phyloP scores from a whole-genome alignment of 1,139 yeast genomes.

The Protomyces inundatus region DNA sequence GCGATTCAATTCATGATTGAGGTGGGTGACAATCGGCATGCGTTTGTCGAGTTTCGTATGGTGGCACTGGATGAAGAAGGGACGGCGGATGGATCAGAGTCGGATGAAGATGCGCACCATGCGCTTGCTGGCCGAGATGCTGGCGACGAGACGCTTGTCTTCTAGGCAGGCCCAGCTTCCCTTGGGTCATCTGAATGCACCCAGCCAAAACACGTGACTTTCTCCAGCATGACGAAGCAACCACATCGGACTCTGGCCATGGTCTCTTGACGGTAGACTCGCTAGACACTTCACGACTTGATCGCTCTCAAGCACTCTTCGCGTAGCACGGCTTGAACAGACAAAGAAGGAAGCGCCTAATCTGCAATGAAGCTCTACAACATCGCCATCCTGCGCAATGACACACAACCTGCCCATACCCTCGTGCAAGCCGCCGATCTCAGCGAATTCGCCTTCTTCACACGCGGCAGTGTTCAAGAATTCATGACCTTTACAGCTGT shows the following conservation, averaged over 20 bases:
- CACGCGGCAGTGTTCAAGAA: constrained; percentile 54
- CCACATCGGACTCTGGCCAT: no score
- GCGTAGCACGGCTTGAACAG: no score
- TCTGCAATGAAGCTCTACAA: constrained; percentile 74
- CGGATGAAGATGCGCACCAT: no score
- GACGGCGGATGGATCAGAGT: no score
- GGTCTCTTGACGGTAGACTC: no score
- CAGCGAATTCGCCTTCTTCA: constrained; percentile 80
- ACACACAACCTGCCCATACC: constrained; percentile 61
- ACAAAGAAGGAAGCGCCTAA: no score
- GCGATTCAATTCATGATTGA: constrained; percentile 34
- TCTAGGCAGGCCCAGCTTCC: neutral
- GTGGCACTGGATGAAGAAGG: constrained; percentile 17
- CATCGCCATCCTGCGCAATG: constrained; percentile 73
- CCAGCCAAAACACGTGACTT: no score
- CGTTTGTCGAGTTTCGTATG: constrained; percentile 28
- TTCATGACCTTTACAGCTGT: constrained; percentile 92
- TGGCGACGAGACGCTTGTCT: neutral
- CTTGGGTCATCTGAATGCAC: no score
- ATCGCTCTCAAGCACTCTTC: no score
- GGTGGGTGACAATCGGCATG: constrained; percentile 28
- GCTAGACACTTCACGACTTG: no score
- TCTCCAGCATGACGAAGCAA: no score
- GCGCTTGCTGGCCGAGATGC: no score
- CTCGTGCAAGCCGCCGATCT: constrained; percentile 77